Base-by-base conservation (phyloP, 768 basidiomycete species). In the Hypsizygus marmoreus region DNA sequence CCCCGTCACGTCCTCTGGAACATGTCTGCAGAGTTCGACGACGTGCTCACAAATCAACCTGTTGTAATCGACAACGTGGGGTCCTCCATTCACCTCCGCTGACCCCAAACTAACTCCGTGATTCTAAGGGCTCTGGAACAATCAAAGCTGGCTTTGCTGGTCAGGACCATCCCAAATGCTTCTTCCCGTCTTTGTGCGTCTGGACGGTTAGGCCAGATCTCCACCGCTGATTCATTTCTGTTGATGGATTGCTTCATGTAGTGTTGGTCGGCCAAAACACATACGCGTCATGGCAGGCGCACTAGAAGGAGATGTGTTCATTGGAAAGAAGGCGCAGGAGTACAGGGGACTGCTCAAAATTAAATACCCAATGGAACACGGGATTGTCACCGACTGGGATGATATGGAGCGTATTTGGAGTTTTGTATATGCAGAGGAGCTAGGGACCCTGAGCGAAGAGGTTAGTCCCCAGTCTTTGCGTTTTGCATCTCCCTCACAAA, bases 331-430 rank as follows among this genome's bases (percentile, higher is more conserved):
- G 55, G 97, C 97, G 13, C 95, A 99, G 69, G 97, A 98, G 60
- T 88, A 93, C 55, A 78, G 97, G 43, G 97, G 97, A 8, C 74
- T 99, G 54, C 75, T 99, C 56, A 95, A 95, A 78, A 95, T 98
- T 59, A 95, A 95, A 68, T 99, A 98, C 63, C 97, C 97, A 20
- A 97, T 99, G 86, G 92, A 95, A 64, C 97, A 98, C 66, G 97
- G 97, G 10, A 94, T 99, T 49, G 97, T 99, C 7, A 95, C 91
- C 28, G 92, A 99, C 72, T 99, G 97, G 95, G 97, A 99, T 63
- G 97, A 99, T 63, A 99, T 99, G 97, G 97, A 99, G 66, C 84
- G 91, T 49, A 97, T 99, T 78, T 99, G 97, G 97, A 88, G 80
- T 54, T 95, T 92, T 87, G 89, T 98, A 36, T 99, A 97, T 63